Evolutionary conservation across 2,329 filamentous ascomycete genomes (phyloP).

Genomic region (Colletotrichum sp.): DNA sequence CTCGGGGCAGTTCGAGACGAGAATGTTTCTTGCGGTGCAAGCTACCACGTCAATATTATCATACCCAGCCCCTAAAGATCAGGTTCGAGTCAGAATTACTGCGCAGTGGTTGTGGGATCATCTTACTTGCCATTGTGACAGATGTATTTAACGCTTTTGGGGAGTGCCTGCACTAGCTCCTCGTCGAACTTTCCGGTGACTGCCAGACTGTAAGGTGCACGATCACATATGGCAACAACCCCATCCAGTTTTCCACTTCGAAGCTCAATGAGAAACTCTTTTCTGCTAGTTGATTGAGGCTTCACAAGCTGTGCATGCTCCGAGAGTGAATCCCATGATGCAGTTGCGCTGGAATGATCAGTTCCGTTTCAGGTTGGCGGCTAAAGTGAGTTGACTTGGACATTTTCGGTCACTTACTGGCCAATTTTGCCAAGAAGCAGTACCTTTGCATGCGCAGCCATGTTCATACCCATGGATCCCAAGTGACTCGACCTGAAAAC

Average conservation of each 20-base stretch:
- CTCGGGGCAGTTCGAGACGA: conserved; percentile 71
- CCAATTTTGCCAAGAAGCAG: neutral
- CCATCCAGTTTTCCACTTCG: neutral
- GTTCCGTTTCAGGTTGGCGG: neutral
- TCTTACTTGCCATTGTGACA: neutral
- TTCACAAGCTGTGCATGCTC: neutral
- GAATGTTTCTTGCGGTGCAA: conserved; percentile 63
- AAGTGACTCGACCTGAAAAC: neutral
- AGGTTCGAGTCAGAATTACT: neutral
- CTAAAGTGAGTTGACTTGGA: neutral
- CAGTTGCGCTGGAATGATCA: neutral
- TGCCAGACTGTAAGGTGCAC: neutral
- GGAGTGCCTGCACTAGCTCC: conserved; percentile 56
- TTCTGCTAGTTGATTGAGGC: neutral
- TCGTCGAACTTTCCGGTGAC: conserved; percentile 67
- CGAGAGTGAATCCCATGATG: neutral
- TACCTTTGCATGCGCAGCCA: neutral
- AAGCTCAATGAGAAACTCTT: neutral
- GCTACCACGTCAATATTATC: conserved; percentile 72
- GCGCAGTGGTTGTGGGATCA: neutral
- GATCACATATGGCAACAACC: neutral
- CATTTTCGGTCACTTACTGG: neutral
- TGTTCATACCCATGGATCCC: neutral
- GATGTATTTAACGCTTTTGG: conserved; percentile 35
- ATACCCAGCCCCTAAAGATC: conserved; percentile 53